phyloP scores from a whole-genome alignment of 2,329 filamentous ascomycete species.

The Fusarium sacchari region DNA sequence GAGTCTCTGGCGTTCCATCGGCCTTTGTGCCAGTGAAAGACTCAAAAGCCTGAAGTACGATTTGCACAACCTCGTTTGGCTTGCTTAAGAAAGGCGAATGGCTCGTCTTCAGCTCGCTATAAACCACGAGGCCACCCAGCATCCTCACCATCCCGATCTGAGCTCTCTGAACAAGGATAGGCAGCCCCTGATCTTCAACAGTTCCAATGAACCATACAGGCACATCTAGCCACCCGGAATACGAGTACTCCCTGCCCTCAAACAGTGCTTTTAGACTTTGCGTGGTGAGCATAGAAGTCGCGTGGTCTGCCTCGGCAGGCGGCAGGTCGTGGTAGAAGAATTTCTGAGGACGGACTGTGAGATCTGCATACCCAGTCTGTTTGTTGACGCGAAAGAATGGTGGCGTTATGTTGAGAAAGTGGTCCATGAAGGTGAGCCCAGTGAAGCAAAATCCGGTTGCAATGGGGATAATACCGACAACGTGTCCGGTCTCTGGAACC shows the following conservation, averaged over 20 bases:
- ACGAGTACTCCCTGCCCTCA: background rate
- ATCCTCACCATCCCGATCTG: background rate
- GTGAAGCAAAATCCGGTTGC: background rate
- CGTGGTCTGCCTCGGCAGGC: background rate
- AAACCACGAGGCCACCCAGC: background rate
- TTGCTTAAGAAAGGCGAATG: background rate
- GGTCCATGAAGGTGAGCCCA: background rate
- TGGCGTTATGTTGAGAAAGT: background rate
- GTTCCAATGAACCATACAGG: constrained; percentile 3
- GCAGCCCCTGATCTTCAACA: background rate
- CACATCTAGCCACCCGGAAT: background rate
- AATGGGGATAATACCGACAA: background rate
- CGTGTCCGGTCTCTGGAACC: background rate
- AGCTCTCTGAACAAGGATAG: background rate
- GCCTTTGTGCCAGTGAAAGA: background rate
- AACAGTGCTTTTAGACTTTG: background rate
- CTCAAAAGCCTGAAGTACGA: background rate
- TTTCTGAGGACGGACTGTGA: background rate
- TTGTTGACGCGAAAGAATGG: background rate
- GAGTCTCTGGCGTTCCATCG: background rate
- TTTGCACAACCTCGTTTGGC: background rate
- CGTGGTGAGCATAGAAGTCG: background rate
- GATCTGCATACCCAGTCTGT: background rate
- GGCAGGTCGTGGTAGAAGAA: background rate
- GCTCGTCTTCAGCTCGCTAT: background rate